Conservation (phyloP, 2,329 filamentous ascomycete genomes). For the Diplodia sapinea region DNA sequence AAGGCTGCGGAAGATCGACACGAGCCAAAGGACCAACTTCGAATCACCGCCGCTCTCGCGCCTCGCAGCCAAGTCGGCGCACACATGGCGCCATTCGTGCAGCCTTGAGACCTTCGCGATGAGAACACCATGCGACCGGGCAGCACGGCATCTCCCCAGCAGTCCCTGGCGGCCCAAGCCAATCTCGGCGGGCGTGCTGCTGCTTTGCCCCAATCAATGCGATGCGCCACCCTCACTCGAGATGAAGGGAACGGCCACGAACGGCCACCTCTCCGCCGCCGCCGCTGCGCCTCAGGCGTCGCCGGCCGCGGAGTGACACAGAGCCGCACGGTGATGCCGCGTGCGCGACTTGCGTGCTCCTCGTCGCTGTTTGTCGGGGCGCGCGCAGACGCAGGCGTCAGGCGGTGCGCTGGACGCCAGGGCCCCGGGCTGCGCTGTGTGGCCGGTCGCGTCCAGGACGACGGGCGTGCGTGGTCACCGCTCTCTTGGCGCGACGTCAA, state of each 20-base stretch:
- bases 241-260: slow-evolving; percentile 8
- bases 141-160: not conserved
- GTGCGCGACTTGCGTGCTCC: slow-evolving; percentile 1
- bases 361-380: too few species aligned
- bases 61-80: slow-evolving; percentile 8
- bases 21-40: slow-evolving; percentile 25
- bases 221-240: slow-evolving; percentile 2
- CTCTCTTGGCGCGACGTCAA: slow-evolving; percentile 18
- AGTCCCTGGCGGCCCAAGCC: slow-evolving; percentile 10
- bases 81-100: slow-evolving; percentile 16
- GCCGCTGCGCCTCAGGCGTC: not conserved
- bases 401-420: not conserved
- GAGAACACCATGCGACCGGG: not conserved
- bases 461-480: not conserved
- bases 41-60: not conserved
- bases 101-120: not conserved
- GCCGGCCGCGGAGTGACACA: not conserved
- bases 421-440: slow-evolving; percentile 1
- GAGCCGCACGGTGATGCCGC: slow-evolving; percentile 11
- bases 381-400: too few species aligned
- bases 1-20: slow-evolving; percentile 31
- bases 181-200: not conserved
- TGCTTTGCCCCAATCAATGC: slow-evolving; percentile 14
- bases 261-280: slow-evolving; percentile 1
- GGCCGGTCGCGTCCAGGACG: not conserved